These are phyloP conservation scores for Aureobasidium subglaciale DNA, from an alignment of 2,329 filamentous ascomycete species.

Conservation along the genomic window DNA sequence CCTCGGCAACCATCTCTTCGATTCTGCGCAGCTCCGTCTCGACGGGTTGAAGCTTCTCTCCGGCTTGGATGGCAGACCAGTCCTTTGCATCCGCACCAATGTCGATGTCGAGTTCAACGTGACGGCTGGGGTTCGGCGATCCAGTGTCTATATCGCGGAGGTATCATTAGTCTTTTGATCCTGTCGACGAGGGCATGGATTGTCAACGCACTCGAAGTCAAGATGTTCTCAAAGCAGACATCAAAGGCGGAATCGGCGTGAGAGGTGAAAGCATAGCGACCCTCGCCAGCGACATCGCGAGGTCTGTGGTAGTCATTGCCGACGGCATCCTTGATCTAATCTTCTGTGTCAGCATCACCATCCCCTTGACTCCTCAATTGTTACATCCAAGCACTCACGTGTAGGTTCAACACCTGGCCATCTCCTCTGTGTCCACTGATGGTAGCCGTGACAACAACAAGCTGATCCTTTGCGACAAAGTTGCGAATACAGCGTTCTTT, in stretches of 20 bases:
- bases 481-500: constrained; percentile 91
- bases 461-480: constrained; percentile 83
- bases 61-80: constrained; percentile 92
- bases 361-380: not conserved
- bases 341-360: constrained; percentile 9
- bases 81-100: constrained; percentile 96
- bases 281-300: constrained; percentile 85
- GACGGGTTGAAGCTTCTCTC: constrained; percentile 95
- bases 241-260: constrained; percentile 89
- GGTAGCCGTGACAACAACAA: constrained; percentile 91
- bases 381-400: constrained; percentile 61
- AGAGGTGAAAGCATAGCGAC: constrained; percentile 87
- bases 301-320: constrained; percentile 94
- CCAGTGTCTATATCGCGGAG: constrained; percentile 24
- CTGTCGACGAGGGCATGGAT: not conserved
- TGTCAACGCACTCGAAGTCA: constrained; percentile 58
- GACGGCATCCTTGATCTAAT: constrained; percentile 84
- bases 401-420: constrained; percentile 88
- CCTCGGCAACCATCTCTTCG: constrained; percentile 81
- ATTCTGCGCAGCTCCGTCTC: constrained; percentile 90
- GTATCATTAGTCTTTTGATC: not conserved
- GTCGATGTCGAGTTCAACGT: constrained; percentile 88
- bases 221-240: constrained; percentile 87
- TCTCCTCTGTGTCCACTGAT: constrained; percentile 81
- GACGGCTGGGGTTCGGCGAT: constrained; percentile 51